A percentile compares a stretch with the other conserved stretches of the same genome.
phyloP scores from a whole-genome alignment of 2,329 filamentous ascomycete genomes.

The Alternaria tenuissima region DNA sequence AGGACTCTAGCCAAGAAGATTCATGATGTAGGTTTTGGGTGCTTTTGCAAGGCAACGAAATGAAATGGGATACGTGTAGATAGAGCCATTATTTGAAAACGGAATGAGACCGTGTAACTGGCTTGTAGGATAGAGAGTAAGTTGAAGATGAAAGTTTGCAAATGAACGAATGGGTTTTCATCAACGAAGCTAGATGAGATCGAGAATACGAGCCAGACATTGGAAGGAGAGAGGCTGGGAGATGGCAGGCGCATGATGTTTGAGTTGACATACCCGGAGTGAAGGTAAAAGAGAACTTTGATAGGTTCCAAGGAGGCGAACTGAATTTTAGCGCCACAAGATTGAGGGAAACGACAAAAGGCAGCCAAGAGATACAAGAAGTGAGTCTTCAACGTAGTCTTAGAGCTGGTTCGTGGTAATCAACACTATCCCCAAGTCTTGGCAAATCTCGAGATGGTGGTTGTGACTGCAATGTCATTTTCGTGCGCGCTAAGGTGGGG shows the following conservation, averaged over 20 bases:
- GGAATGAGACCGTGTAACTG: background rate
- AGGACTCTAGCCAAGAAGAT: background rate
- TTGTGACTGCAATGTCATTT: slow-evolving; percentile 16
- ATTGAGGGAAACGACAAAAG: background rate
- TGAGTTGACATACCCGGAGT: slow-evolving; percentile 24
- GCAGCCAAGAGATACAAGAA: background rate
- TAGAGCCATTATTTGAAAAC: fast-evolving
- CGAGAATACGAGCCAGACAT: background rate
- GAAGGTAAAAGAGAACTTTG: slow-evolving; percentile 16
- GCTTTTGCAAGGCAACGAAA: background rate
- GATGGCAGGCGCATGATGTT: background rate
- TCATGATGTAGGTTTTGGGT: background rate
- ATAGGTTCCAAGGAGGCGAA: background rate
- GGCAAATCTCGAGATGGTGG: slow-evolving; percentile 13
- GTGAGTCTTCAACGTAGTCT: too few species aligned
- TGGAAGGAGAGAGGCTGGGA: slow-evolving; percentile 8
- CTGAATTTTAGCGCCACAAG: background rate
- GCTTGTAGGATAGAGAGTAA: background rate
- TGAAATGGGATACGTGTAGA: background rate
- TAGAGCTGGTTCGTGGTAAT: fast-evolving
- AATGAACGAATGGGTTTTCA: background rate
- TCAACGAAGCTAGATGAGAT: background rate
- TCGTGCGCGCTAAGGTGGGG: slow-evolving; percentile 24
- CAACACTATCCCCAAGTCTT: slow-evolving; percentile 8
- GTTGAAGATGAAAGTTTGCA: background rate